Base-by-base conservation (phyloP, 331 rosid species). In the Malus hybrid region DNA sequence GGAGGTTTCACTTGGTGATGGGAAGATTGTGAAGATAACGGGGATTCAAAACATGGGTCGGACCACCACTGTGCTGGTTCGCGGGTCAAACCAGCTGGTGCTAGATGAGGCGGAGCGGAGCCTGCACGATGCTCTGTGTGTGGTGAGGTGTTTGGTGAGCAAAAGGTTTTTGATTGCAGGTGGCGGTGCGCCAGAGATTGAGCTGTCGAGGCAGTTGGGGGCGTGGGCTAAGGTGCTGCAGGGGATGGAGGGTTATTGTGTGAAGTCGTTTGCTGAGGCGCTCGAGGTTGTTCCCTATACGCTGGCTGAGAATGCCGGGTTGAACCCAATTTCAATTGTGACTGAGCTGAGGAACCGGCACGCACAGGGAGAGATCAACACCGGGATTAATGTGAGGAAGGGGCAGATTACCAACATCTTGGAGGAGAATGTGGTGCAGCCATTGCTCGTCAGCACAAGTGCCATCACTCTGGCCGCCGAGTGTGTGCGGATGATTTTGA, bases 361-460 rank as follows among this genome's bases (percentile, higher is more conserved):
- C 56, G 97, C 97, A 0, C 92, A 94, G 83, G 99, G 97, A 3
- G 99, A 94, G 86, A 86, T 92, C 68, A 94, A 92, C 79, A 74
- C 97, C 15, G 99, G 99, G 73, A 94, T 94, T 79, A 92, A 94
- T 82, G 99, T 94, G 83, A 92, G 99, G 96, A 94, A 94, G 87
- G 99, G 97, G 82, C 99, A 88, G 88, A 91, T 94, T 71, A 94
- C 99, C 10, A 91, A 94, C 79, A 94, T 94, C 83, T 82, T 92
- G 84, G 99, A 94, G 76, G 99, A 94, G 96, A 94, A 94, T 79
- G 99, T 94, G 88, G 99, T 94, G 87, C 99, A 94, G 87, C 99
- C 99, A 0, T 85, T 94, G 85, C 96, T 94, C 0, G 99, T 94
- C 71, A 94, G 99, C 87, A 94, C 96, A 4, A 94, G 97, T 50